Evolutionary conservation across 2,329 filamentous ascomycete genomes (phyloP).

Genomic region (Camptophora hylomeconis): DNA sequence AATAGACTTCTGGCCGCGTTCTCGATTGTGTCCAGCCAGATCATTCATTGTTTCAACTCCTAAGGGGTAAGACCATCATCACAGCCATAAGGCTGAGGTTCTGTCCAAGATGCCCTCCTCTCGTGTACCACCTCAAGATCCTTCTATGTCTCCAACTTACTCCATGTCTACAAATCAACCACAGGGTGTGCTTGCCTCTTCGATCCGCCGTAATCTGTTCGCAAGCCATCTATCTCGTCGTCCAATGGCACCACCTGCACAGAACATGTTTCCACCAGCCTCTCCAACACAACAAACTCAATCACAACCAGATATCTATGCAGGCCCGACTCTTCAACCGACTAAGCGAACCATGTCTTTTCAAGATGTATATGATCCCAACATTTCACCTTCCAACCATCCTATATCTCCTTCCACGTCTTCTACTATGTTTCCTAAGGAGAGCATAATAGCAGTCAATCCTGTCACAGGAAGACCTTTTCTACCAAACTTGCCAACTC

Average conservation of each 20-base stretch:
- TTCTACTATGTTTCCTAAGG: constrained; percentile 10
- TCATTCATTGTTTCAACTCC: no score
- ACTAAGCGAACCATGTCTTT: constrained; percentile 3
- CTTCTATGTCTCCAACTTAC: constrained; percentile 4
- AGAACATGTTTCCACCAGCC: constrained; percentile 3
- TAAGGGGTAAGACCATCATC: no score
- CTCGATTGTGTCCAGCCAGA: no score
- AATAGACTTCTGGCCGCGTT: no score
- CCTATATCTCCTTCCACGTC: constrained; percentile 9
- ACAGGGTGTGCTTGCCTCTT: constrained; percentile 10
- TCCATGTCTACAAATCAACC: constrained; percentile 1
- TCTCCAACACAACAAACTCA: constrained; percentile 6
- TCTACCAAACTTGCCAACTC: constrained; percentile 23
- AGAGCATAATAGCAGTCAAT: constrained; percentile 15
- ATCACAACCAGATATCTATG: constrained; percentile 2
- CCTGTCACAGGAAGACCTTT: constrained; percentile 15
- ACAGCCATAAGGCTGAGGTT: no score
- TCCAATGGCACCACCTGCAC: constrained; percentile 21
- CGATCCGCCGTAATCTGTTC: constrained; percentile 32
- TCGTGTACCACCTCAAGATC: constrained; percentile 4
- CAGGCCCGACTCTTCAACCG: neutral
- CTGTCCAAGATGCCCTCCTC: no score
- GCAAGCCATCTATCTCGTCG: constrained; percentile 30
- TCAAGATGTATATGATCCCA: constrained; percentile 12
- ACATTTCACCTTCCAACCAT: constrained; percentile 10